Evolutionary conservation across 2,329 filamentous ascomycete species (phyloP).

Genomic region (Tricladium varicosporioides): DNA sequence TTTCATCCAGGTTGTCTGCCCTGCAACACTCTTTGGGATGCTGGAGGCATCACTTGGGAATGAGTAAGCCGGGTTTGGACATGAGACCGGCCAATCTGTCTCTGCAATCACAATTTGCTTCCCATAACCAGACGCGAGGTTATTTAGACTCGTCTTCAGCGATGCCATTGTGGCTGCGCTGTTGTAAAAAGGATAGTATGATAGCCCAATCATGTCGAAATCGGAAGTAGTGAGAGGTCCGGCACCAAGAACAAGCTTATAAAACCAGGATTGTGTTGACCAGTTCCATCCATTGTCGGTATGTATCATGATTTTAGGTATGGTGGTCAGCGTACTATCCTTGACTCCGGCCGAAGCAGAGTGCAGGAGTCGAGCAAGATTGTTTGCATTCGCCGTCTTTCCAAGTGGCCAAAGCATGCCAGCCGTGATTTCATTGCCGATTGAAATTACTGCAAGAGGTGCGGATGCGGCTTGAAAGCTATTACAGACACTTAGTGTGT

Average conservation of each 20-base stretch:
- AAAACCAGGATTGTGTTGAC: constrained; percentile 60
- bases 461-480: constrained; percentile 55
- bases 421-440: constrained; percentile 70
- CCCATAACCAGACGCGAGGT: constrained; percentile 59
- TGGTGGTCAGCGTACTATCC: constrained; percentile 53
- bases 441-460: constrained; percentile 60
- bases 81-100: constrained; percentile 67
- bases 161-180: constrained; percentile 54
- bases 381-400: constrained; percentile 50
- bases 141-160: constrained; percentile 53
- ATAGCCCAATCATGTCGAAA: constrained; percentile 71
- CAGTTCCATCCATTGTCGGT: constrained; percentile 75
- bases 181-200: constrained; percentile 72
- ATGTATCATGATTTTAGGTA: constrained; percentile 71
- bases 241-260: constrained; percentile 52
- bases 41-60: constrained; percentile 59
- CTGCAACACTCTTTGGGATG: constrained; percentile 62
- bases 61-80: constrained; percentile 52
- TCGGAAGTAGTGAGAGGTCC: constrained; percentile 51
- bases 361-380: constrained; percentile 63
- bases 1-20: constrained; percentile 61
- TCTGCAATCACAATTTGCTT: constrained; percentile 70
- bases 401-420: constrained; percentile 69
- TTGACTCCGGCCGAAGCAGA: constrained; percentile 64
- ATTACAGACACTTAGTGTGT: constrained; percentile 62